These are phyloP conservation scores for Oxyria digyna DNA, from an alignment of 148 eudicot species.

Conservation along the genomic window DNA sequence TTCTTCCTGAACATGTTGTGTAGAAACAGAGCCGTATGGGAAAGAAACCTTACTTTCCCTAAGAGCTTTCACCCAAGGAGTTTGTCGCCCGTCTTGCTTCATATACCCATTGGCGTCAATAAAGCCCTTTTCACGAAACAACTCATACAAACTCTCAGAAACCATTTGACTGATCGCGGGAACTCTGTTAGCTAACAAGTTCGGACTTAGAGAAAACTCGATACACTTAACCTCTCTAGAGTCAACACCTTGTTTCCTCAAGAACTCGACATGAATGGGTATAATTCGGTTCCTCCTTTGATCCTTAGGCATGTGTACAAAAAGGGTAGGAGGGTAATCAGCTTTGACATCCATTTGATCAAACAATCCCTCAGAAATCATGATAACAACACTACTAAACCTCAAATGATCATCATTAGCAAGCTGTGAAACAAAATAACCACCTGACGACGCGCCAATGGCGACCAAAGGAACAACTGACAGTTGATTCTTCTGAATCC, in stretches of 20 bases:
- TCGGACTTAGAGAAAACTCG: slow-evolving; percentile 55
- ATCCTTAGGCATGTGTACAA: slow-evolving; percentile 97
- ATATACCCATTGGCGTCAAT: slow-evolving; percentile 51
- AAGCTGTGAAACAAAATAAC: slow-evolving; percentile 80
- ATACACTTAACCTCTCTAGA: slow-evolving; percentile 53
- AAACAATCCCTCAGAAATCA: slow-evolving; percentile 81
- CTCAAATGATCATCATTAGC: slow-evolving; percentile 34
- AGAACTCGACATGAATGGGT: slow-evolving; percentile 22
- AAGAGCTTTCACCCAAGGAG: slow-evolving; percentile 50
- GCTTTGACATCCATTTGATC: slow-evolving; percentile 40
- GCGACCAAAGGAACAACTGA: slow-evolving; percentile 63
- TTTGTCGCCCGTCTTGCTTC: slow-evolving; percentile 69
- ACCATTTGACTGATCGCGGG: slow-evolving; percentile 28
- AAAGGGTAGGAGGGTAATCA: slow-evolving; percentile 76
- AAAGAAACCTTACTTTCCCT: slow-evolving; percentile 32
- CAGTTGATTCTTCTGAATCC: slow-evolving; percentile 46
- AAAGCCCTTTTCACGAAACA: slow-evolving; percentile 44
- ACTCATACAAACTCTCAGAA: slow-evolving; percentile 36
- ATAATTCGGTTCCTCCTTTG: slow-evolving; percentile 30
- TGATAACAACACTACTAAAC: slow-evolving; percentile 55
- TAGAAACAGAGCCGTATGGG: slow-evolving; percentile 24
- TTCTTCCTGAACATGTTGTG: slow-evolving; percentile 65
- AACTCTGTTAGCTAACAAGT: slow-evolving; percentile 47
- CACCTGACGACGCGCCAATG: slow-evolving; percentile 93
- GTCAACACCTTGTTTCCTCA: slow-evolving; percentile 46